Evolutionary conservation across 768 basidiomycete genomes (phyloP).

Genomic region (Nevesoporus exiguus): DNA sequence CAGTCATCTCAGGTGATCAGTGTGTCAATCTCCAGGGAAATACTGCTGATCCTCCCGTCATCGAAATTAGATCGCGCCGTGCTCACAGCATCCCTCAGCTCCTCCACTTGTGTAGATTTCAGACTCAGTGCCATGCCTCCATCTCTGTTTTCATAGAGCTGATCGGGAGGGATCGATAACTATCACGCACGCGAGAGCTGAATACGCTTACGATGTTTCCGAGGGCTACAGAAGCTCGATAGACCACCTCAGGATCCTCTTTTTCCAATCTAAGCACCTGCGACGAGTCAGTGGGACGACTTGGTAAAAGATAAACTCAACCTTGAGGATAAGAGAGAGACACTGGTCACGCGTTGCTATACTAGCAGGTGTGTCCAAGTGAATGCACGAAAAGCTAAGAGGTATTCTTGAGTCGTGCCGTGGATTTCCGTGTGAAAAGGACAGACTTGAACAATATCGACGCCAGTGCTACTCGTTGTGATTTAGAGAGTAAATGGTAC

Average conservation of each 20-base stretch:
- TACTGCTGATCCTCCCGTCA: constrained; percentile 55
- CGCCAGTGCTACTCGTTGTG: constrained; percentile 71
- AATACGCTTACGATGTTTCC: constrained; percentile 60
- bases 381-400: constrained; percentile 62
- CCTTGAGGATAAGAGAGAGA: constrained; percentile 45
- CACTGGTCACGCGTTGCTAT: constrained; percentile 39
- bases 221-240: constrained; percentile 67
- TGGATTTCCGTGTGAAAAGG: not conserved
- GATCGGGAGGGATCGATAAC: not conserved
- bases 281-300: constrained; percentile 4
- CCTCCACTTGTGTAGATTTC: constrained; percentile 35
- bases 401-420: constrained; percentile 1
- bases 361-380: constrained; percentile 42
- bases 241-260: constrained; percentile 64
- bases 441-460: constrained; percentile 89
- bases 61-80: constrained; percentile 45
- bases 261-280: constrained; percentile 39
- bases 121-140: constrained; percentile 33
- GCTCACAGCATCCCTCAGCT: constrained; percentile 39
- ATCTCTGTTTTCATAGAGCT: constrained; percentile 51
- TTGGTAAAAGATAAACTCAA: constrained; percentile 21
- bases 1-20: constrained; percentile 28
- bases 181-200: not conserved
- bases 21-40: constrained; percentile 46
- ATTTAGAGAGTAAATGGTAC: constrained; percentile 58